These are phyloP conservation scores for Calonectria multiphialidica DNA, from an alignment of 2,329 filamentous ascomycete genomes.

Conservation along the genomic window DNA sequence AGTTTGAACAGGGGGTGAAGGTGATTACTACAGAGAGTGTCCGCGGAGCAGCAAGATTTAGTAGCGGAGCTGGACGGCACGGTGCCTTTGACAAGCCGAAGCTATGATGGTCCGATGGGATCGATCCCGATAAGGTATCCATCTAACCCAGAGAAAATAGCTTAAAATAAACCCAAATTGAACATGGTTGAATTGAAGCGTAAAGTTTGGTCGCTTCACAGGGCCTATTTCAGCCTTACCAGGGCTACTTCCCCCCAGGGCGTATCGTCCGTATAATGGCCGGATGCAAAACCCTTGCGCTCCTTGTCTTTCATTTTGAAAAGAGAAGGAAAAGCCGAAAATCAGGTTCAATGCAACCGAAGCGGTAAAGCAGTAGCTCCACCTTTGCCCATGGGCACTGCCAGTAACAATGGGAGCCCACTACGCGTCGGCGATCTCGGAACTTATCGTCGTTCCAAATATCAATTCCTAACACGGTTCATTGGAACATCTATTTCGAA, in stretches of 20 bases:
- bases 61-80: slow-evolving; percentile 23
- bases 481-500: no score
- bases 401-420: no score
- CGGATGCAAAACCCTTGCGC: neutral
- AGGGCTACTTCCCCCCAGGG: neutral
- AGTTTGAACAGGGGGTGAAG: slow-evolving; percentile 57
- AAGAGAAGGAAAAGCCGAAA: neutral
- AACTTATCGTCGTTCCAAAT: no score
- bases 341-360: neutral
- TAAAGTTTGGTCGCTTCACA: neutral
- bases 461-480: no score
- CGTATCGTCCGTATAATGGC: neutral
- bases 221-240: neutral
- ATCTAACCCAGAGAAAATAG: neutral
- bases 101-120: neutral
- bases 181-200: neutral
- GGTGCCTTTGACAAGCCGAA: slow-evolving; percentile 16
- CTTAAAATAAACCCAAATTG: neutral
- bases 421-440: no score
- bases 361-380: neutral
- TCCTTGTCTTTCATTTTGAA: neutral
- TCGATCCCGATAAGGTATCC: no score
- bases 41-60: slow-evolving; percentile 30
- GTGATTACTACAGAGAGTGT: slow-evolving; percentile 59
- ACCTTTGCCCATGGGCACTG: no score